A percentile compares a stretch with the other conserved stretches of the same genome.
These are phyloP conservation scores for Filosporella fistucella DNA, from an alignment of 495 filamentous ascomycete genomes.

Conservation along the genomic window DNA sequence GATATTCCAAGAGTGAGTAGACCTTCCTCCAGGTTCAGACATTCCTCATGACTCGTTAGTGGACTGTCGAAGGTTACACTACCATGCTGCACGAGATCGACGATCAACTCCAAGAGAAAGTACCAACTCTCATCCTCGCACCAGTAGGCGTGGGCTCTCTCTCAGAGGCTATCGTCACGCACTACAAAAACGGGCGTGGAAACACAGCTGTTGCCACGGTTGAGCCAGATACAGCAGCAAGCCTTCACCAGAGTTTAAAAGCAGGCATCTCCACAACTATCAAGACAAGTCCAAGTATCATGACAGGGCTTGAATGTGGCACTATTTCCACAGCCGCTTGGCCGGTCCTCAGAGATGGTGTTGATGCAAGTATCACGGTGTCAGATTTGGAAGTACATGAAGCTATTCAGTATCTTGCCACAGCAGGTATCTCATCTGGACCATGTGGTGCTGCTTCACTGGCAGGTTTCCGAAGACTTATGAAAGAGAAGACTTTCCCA, in stretches of 20 bases:
- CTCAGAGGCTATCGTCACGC: slow-evolving; percentile 45
- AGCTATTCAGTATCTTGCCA: slow-evolving; percentile 40
- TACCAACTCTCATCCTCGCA: slow-evolving; percentile 33
- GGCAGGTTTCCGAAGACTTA: slow-evolving; percentile 41
- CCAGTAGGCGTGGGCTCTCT: slow-evolving; percentile 59
- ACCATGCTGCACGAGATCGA: slow-evolving; percentile 64
- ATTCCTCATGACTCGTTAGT: slow-evolving; percentile 33
- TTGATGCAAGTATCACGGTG: slow-evolving; percentile 50
- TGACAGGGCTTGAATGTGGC: slow-evolving; percentile 60
- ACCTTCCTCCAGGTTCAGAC: no score
- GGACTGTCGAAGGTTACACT: slow-evolving; percentile 72
- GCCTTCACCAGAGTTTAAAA: slow-evolving; percentile 44
- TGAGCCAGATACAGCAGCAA: slow-evolving; percentile 54
- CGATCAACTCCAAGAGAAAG: slow-evolving; percentile 52
- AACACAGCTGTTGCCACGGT: slow-evolving; percentile 40
- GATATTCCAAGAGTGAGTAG: slow-evolving; percentile 40
- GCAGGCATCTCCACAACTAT: slow-evolving; percentile 36
- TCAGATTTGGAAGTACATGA: slow-evolving; percentile 46
- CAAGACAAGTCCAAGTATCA: slow-evolving; percentile 47
- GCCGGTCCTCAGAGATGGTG: slow-evolving; percentile 42
- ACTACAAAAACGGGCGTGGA: slow-evolving; percentile 41
- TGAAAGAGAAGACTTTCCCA: slow-evolving; percentile 26
- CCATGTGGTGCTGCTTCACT: slow-evolving; percentile 57
- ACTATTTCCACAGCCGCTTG: slow-evolving; percentile 55
- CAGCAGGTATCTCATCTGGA: slow-evolving; percentile 38